phyloP scores from a whole-genome alignment of 2,329 filamentous ascomycete genomes.

The Aspergillus spinulosporus region DNA sequence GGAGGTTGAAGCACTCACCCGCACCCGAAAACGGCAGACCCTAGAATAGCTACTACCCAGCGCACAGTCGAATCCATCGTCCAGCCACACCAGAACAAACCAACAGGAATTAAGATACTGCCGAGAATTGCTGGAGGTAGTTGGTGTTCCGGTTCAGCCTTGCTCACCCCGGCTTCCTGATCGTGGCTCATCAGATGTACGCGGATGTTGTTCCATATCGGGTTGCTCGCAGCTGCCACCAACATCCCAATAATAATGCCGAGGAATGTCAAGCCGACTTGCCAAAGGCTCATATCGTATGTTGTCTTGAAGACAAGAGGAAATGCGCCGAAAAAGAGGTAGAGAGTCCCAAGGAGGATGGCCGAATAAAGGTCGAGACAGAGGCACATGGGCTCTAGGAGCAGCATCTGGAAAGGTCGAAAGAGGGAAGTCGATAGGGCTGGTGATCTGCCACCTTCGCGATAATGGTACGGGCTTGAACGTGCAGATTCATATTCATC shows the following conservation, averaged over 20 bases:
- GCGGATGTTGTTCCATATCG: neutral
- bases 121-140: slow-evolving; percentile 71
- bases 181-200: neutral
- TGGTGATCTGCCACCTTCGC: neutral
- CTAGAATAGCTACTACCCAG: slow-evolving; percentile 72
- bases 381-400: slow-evolving; percentile 78
- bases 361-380: slow-evolving; percentile 76
- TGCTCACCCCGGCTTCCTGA: neutral
- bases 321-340: slow-evolving; percentile 51
- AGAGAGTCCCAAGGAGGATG: slow-evolving; percentile 51
- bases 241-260: slow-evolving; percentile 22
- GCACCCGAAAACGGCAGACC: slow-evolving; percentile 66
- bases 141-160: slow-evolving; percentile 71
- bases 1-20: slow-evolving; percentile 53
- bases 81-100: slow-evolving; percentile 85
- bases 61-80: slow-evolving; percentile 68
- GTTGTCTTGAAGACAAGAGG: slow-evolving; percentile 27
- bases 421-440: slow-evolving; percentile 54
- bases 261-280: slow-evolving; percentile 27
- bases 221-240: neutral
- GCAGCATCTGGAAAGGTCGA: slow-evolving; percentile 72
- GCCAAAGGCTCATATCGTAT: slow-evolving; percentile 38
- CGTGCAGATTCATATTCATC: rapidly evolving
- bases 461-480: too few species aligned
- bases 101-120: slow-evolving; percentile 69